phyloP scores from a whole-genome alignment of 441 rosid genomes.

The Aquilaria agallochum region DNA sequence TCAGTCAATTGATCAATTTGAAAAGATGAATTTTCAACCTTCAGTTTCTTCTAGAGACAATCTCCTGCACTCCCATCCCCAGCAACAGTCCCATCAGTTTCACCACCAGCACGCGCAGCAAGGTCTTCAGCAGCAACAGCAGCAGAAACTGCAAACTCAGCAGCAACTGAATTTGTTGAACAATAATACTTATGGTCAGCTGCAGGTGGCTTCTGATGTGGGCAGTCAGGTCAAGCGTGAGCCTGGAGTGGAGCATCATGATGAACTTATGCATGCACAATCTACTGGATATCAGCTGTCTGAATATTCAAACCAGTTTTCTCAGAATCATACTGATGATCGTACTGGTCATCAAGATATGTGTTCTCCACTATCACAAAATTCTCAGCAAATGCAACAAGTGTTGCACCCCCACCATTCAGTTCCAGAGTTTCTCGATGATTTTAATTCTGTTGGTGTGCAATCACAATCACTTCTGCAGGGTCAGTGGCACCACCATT shows the following conservation, averaged over 20 bases:
- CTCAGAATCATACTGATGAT: constrained; percentile 60
- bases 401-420: constrained; percentile 59
- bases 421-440: constrained; percentile 56
- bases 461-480: constrained; percentile 52
- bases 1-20: constrained; percentile 47
- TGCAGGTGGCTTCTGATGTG: constrained; percentile 53
- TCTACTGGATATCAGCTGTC: constrained; percentile 62
- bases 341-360: constrained; percentile 50
- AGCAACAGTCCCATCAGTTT: constrained; percentile 59
- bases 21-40: constrained; percentile 51
- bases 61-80: constrained; percentile 67
- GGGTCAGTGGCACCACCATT: constrained; percentile 62
- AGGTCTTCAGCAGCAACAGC: constrained; percentile 58
- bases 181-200: constrained; percentile 56
- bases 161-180: constrained; percentile 57
- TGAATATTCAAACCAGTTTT: constrained; percentile 73
- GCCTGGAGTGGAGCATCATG: constrained; percentile 65
- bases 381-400: constrained; percentile 72
- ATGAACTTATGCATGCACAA: constrained; percentile 53
- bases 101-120: constrained; percentile 67
- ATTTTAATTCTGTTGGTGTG: constrained; percentile 51
- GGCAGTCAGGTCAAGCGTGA: constrained; percentile 70
- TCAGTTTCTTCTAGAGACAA: constrained; percentile 38
- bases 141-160: constrained; percentile 66
- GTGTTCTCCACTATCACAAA: constrained; percentile 49